These are phyloP conservation scores for Eragrostis nindensis DNA, from an alignment of 176 grass and related monocot genomes.

Conservation along the genomic window DNA sequence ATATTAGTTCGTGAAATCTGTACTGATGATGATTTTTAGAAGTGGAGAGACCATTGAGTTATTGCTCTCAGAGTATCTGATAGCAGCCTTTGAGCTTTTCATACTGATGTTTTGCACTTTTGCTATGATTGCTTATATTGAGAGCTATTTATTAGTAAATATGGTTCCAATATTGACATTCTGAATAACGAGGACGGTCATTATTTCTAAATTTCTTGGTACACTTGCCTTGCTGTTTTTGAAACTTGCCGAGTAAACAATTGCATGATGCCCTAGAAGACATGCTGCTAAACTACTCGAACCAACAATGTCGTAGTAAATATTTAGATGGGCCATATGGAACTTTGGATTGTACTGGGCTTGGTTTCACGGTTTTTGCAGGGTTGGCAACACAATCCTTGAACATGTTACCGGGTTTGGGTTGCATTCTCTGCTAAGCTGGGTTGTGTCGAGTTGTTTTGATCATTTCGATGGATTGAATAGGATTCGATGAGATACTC, in stretches of 20 bases:
- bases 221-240: neutral
- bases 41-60: neutral
- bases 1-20: neutral
- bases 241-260: neutral
- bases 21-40: neutral
- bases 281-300: conserved; percentile 2
- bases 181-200: neutral
- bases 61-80: neutral
- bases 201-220: conserved; percentile 29
- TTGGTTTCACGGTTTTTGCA: neutral
- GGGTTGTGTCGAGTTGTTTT: conserved; percentile 4
- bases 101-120: neutral
- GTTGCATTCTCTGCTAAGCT: neutral
- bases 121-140: conserved; percentile 21
- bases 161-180: conserved; percentile 35
- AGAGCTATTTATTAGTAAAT: conserved; percentile 16
- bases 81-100: neutral
- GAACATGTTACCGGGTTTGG: neutral
- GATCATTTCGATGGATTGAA: neutral
- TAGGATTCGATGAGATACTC: neutral
- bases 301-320: neutral
- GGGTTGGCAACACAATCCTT: neutral
- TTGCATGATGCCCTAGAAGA: neutral
- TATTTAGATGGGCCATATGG: conserved; percentile 13
- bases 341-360: neutral